phyloP scores from a whole-genome alignment of 148 eudicot species.

The Cornus florida region DNA sequence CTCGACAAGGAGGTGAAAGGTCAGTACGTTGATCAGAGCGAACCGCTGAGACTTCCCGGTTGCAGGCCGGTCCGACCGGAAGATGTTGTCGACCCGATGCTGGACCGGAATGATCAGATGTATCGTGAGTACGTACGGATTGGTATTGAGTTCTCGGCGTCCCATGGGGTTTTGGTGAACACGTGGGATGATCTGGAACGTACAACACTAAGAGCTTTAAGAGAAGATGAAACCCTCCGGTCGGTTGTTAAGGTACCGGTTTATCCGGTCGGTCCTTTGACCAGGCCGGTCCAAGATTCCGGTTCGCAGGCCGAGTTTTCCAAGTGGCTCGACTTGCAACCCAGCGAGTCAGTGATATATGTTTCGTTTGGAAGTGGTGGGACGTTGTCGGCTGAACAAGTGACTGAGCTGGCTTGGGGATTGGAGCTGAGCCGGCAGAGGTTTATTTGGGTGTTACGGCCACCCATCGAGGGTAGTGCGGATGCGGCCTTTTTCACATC shows the following conservation, averaged over 20 bases:
- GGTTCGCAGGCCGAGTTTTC: background rate
- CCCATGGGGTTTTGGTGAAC: constrained; percentile 44
- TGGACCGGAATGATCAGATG: constrained; percentile 26
- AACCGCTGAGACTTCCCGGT: constrained; percentile 29
- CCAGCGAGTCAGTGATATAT: constrained; percentile 23
- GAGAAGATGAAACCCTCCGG: constrained; percentile 19
- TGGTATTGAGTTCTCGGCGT: constrained; percentile 19
- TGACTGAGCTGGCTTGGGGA: constrained; percentile 32
- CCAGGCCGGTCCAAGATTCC: background rate
- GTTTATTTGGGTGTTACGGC: constrained; percentile 39
- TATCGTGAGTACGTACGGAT: constrained; percentile 29
- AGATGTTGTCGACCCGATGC: constrained; percentile 43
- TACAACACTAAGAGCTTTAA: constrained; percentile 28
- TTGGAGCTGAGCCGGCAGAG: constrained; percentile 35
- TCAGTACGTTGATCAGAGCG: constrained; percentile 22
- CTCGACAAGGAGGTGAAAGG: constrained; percentile 21
- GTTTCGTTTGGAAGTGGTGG: constrained; percentile 47
- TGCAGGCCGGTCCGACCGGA: constrained; percentile 39
- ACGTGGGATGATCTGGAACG: constrained; percentile 53
- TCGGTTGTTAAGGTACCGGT: constrained; percentile 25
- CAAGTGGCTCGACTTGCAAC: constrained; percentile 33
- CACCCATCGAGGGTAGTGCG: constrained; percentile 7
- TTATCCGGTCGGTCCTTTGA: constrained; percentile 45
- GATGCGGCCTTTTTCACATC: constrained; percentile 12
- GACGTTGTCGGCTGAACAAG: constrained; percentile 22